These are phyloP conservation scores for Solanum aculeatissimum DNA, from an alignment of 305 asterid genomes.

Conservation along the genomic window DNA sequence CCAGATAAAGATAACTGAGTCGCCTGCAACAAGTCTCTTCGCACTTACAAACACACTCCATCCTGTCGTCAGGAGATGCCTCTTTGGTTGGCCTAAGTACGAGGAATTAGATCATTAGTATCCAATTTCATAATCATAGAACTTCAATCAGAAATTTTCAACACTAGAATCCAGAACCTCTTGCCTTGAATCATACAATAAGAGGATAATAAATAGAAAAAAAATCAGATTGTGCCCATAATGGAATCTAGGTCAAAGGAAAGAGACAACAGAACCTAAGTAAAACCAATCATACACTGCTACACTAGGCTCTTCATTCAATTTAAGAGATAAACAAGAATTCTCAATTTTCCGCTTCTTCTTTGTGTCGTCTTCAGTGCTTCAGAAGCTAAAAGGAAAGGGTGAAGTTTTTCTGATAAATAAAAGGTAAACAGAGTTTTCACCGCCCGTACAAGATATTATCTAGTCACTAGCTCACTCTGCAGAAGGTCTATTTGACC, in stretches of 20 bases:
- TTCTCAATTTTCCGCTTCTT: not conserved
- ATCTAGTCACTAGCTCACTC: not conserved
- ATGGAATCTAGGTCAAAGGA: not conserved
- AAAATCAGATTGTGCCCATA: not conserved
- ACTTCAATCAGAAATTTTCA: not conserved
- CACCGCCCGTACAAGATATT: not conserved
- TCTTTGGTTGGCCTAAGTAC: conserved; percentile 87
- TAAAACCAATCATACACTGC: not conserved
- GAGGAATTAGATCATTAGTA: not conserved
- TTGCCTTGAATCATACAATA: not conserved
- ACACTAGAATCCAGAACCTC: not conserved
- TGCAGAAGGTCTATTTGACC: not conserved
- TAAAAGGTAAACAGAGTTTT: not conserved
- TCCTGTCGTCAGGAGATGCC: conserved; percentile 96
- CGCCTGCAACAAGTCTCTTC: conserved; percentile 89
- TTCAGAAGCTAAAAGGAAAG: not conserved
- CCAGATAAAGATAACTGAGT: conserved; percentile 95
- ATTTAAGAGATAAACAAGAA: not conserved
- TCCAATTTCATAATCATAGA: not conserved
- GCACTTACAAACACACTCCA: conserved; percentile 99
- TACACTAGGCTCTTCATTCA: not conserved
- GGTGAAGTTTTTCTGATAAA: not conserved
- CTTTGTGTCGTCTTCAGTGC: not conserved
- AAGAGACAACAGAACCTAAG: not conserved
- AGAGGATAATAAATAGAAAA: not conserved